Percentiles rank a stretch among this genome's conserved stretches.
Conservation (phyloP, 768 basidiomycete genomes). For the Phaeotremella fagi region DNA sequence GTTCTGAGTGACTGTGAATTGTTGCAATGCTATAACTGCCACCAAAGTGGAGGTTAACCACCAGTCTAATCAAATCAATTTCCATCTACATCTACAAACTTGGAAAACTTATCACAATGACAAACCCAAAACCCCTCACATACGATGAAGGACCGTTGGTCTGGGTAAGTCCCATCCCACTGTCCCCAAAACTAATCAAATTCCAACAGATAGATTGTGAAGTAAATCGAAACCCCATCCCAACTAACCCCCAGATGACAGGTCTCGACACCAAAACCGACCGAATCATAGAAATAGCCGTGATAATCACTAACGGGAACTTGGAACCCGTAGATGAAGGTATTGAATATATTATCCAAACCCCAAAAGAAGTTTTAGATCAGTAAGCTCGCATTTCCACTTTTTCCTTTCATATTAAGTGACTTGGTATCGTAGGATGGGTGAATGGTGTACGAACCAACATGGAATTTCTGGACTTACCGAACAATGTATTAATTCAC, state of each 20-base stretch:
- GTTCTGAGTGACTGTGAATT: neutral
- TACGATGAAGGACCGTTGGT: slow-evolving; percentile 45
- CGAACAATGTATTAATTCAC: slow-evolving; percentile 68
- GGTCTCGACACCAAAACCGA: slow-evolving; percentile 39
- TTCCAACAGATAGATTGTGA: slow-evolving; percentile 39
- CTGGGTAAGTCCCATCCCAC: slow-evolving; percentile 30
- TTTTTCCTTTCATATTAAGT: neutral
- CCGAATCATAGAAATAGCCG: slow-evolving; percentile 63
- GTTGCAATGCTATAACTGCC: neutral
- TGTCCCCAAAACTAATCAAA: too few relatives aligned
- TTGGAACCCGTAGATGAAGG: slow-evolving; percentile 76
- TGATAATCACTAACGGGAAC: slow-evolving; percentile 81
- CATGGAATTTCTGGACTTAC: slow-evolving; percentile 83
- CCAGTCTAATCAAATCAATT: neutral
- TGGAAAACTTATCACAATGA: neutral
- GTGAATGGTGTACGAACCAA: slow-evolving; percentile 77
- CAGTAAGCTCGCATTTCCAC: slow-evolving; percentile 50
- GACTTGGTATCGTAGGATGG: slow-evolving; percentile 59
- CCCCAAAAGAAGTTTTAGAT: slow-evolving; percentile 66
- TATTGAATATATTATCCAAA: slow-evolving; percentile 67
- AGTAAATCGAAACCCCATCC: neutral
- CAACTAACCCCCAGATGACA: slow-evolving; percentile 17
- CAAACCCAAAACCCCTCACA: slow-evolving; percentile 8
- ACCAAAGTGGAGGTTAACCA: neutral
- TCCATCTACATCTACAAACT: neutral